phyloP scores from a whole-genome alignment of 1,139 yeast genomes.

The Suhomyces maxii region DNA sequence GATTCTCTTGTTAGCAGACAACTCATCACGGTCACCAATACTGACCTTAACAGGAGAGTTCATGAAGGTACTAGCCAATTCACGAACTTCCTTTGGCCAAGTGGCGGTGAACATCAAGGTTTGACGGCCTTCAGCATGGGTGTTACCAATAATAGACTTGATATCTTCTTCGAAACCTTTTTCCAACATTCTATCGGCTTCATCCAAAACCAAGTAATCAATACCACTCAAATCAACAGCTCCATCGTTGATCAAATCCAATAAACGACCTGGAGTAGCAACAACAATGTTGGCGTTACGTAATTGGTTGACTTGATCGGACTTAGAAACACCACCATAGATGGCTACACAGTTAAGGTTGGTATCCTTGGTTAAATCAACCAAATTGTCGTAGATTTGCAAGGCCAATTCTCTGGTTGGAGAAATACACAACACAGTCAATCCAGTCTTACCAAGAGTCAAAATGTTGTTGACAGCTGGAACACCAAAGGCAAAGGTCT shows the following conservation, averaged over 20 bases:
- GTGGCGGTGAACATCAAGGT: conserved; percentile 90
- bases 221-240: conserved; percentile 68
- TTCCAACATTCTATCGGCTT: conserved; percentile 98
- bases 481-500: conserved; percentile 95
- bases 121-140: conserved; percentile 56
- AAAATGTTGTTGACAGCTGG: conserved; percentile 85
- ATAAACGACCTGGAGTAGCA: conserved; percentile 96
- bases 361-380: conserved; percentile 57
- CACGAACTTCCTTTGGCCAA: conserved; percentile 92
- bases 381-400: conserved; percentile 86
- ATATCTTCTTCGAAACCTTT: conserved; percentile 96
- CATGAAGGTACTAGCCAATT: conserved; percentile 87
- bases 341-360: conserved; percentile 76
- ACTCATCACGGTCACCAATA: conserved; percentile 92
- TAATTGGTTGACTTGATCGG: conserved; percentile 76
- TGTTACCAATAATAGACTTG: conserved; percentile 67
- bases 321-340: conserved; percentile 97
- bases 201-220: conserved; percentile 85
- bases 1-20: conserved; percentile 90
- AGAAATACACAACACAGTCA: conserved; percentile 80
- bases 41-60: conserved; percentile 78
- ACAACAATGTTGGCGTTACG: conserved; percentile 73
- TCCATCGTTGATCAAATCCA: conserved; percentile 89
- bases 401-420: conserved; percentile 98
- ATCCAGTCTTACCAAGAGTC: conserved; percentile 46